phyloP scores from a whole-genome alignment of 2,329 filamentous ascomycete genomes.

The Botrytis pseudocinerea region DNA sequence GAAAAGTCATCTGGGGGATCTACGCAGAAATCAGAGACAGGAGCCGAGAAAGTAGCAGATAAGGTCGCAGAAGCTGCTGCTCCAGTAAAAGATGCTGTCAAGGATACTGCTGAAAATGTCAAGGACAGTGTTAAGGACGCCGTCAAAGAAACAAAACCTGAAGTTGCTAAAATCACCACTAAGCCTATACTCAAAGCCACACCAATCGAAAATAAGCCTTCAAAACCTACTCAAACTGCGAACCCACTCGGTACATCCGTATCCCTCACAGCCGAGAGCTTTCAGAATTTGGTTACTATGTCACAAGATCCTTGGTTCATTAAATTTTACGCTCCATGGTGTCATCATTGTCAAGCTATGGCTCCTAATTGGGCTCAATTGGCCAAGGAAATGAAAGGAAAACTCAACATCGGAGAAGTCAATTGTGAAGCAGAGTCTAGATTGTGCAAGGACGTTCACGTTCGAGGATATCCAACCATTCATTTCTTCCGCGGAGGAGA shows the following conservation, averaged over 20 bases:
- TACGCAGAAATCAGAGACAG: constrained; percentile 3
- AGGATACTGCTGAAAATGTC: constrained; percentile 2
- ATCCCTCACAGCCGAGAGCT: constrained; percentile 77
- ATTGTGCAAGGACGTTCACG: constrained; percentile 87
- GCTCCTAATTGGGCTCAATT: constrained; percentile 87
- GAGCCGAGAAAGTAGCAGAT: background rate
- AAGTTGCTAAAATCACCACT: constrained; percentile 14
- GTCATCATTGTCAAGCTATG: constrained; percentile 90
- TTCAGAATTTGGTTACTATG: constrained; percentile 81
- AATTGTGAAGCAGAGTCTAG: constrained; percentile 85
- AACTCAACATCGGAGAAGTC: constrained; percentile 90
- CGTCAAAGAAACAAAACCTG: constrained; percentile 16
- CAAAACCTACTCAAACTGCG: constrained; percentile 56
- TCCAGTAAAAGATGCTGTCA: constrained; percentile 3
- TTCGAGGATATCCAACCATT: constrained; percentile 83
- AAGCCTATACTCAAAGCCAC: constrained; percentile 35
- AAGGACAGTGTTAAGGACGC: background rate
- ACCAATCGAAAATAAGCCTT: constrained; percentile 45
- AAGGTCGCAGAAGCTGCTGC: background rate
- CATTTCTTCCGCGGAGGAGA: constrained; percentile 91
- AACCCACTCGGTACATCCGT: constrained; percentile 78
- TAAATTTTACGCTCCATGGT: constrained; percentile 99
- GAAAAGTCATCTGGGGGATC: background rate
- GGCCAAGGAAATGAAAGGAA: constrained; percentile 85
- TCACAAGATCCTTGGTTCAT: constrained; percentile 95